A percentile compares a stretch with the other conserved stretches of the same genome.
Evolutionary conservation across 768 basidiomycete species (phyloP).

Genomic region (Boletus vinaceobasis): DNA sequence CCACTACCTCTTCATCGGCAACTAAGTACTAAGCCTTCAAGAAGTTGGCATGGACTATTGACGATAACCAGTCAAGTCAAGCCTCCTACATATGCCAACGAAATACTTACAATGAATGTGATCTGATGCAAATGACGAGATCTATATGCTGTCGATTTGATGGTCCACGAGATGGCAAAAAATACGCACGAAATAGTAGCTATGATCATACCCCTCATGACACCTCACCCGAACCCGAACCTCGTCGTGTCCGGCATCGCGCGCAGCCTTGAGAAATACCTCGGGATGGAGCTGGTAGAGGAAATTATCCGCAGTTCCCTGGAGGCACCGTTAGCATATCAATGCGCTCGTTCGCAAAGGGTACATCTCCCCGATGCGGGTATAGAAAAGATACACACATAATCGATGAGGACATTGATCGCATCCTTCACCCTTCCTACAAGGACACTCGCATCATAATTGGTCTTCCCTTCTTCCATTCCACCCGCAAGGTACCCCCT

Average conservation of each 20-base stretch:
- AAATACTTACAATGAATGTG: conserved; percentile 77
- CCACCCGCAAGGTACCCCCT: conserved; percentile 77
- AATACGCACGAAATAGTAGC: conserved; percentile 75
- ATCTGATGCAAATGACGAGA: conserved; percentile 86
- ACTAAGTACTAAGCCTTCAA: conserved; percentile 71
- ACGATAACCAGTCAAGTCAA: conserved; percentile 10
- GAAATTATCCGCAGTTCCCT: conserved; percentile 83
- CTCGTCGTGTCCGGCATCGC: conserved; percentile 68
- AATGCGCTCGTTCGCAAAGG: neutral
- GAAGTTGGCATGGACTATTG: conserved; percentile 80
- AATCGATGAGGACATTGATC: conserved; percentile 82
- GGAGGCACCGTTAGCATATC: conserved; percentile 5
- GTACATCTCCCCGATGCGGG: neutral
- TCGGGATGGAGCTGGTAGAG: conserved; percentile 54
- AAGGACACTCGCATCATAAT: conserved; percentile 85
- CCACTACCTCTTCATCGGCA: neutral
- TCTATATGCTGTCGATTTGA: conserved; percentile 39
- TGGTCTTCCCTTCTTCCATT: conserved; percentile 63
- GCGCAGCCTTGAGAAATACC: conserved; percentile 68
- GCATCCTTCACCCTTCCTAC: conserved; percentile 59
- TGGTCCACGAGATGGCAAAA: neutral
- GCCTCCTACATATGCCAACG: neutral
- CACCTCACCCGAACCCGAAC: conserved; percentile 73
- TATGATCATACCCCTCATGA: conserved; percentile 85
- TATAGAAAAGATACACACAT: conserved; percentile 44